Evolutionary conservation across 148 eudicot genomes (phyloP), one percentile per base, ranked within the genome.

Genomic region (Dianthus caryophyllus): DNA sequence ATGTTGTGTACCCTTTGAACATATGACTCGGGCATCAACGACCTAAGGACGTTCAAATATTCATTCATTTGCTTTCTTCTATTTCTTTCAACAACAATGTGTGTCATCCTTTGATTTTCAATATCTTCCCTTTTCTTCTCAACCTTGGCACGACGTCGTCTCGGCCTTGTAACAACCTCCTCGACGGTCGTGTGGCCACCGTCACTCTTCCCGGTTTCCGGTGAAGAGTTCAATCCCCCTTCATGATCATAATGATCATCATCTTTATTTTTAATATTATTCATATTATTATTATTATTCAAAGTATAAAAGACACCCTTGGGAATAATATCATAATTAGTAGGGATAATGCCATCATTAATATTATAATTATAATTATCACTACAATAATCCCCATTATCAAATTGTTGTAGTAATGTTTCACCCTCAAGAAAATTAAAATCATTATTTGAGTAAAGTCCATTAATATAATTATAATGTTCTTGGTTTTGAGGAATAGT

Each of bases 71-170:
- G 93, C 74, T 81, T 84, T 22, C 93, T 61, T 4, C 93, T 63
- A 27, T 87, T 87, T 5, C 93, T 76, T 66, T 87, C 93, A 9
- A 85, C 87, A 0, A 84, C 81, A 76, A 87, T 87, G 83, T 87
- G 93, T 65, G 89, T 83, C 85, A 85, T 87, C 74, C 93, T 83
- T 69, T 87, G 93, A 44, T 67, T 81, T 81, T 87, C 89, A 5
- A 87, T 59, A 25, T 87, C 89, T 50, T 81, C 85, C 48, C 59
- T 65, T 51, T 81, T 87, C 85, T 85, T 87, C 62, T 53, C 76
- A 22, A 67, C 70, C 47, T 71, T 73, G 0, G 85, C 53, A 9
- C 87, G 77, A 0, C 85, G 71, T 17, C 85, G 70, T 48, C 70
- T 83, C 0, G 74, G 76, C 74, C 84, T 71, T 22, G 64, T 21